A percentile compares a stretch with the other conserved stretches of the same genome.
Conservation (phyloP, 2,329 filamentous ascomycete species). For the Teratosphaeria zuluensis region DNA sequence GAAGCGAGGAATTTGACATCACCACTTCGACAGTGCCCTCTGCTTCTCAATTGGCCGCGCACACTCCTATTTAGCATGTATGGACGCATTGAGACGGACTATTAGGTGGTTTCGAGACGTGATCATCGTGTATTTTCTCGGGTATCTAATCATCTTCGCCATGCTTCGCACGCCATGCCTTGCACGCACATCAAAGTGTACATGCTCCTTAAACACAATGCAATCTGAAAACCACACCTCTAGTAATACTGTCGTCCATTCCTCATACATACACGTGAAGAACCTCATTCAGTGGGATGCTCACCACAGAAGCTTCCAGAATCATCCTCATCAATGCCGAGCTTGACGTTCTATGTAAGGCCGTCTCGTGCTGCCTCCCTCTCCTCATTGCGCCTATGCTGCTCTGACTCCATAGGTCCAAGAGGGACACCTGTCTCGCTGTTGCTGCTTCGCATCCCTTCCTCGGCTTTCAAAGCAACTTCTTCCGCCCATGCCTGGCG, state of each 20-base stretch:
- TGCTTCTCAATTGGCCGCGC: too few relatives aligned
- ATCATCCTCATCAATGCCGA: neutral
- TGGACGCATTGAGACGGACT: too few relatives aligned
- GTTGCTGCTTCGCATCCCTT: neutral
- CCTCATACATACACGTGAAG: neutral
- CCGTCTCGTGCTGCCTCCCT: neutral
- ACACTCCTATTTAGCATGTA: too few relatives aligned
- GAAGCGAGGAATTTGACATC: too few relatives aligned
- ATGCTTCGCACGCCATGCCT: neutral
- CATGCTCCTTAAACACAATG: neutral
- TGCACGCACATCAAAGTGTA: neutral
- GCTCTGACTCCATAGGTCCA: neutral
- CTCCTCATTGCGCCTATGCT: neutral
- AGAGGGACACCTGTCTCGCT: neutral
- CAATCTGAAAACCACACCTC: neutral
- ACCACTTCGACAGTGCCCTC: too few relatives aligned
- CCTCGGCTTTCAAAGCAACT: conserved; percentile 14
- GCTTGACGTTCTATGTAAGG: neutral
- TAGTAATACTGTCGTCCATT: neutral
- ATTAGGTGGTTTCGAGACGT: neutral
- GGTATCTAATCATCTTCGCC: neutral
- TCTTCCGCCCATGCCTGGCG: conserved; percentile 26
- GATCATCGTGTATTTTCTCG: neutral
- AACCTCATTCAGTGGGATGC: neutral
- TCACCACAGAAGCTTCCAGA: neutral